These are phyloP conservation scores for Cutaneotrichosporon mucoides DNA, from an alignment of 1,284 basidiomycete genomes.

Conservation along the genomic window DNA sequence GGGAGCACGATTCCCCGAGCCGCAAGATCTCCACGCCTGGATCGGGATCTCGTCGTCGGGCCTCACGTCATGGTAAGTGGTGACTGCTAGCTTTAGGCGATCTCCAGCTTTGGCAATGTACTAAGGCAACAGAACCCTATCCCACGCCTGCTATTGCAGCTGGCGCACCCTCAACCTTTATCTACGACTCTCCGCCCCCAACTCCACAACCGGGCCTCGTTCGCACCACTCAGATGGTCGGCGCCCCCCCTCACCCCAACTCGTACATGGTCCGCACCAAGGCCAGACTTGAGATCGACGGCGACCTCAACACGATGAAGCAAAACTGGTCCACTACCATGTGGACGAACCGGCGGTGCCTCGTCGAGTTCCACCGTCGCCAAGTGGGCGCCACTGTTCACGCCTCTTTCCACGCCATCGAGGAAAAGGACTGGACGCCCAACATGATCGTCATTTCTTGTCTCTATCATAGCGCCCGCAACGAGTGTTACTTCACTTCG, in stretches of 20 bases:
- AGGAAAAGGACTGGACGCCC: constrained; percentile 49
- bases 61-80: not conserved
- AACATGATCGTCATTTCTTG: constrained; percentile 64
- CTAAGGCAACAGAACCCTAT: constrained; percentile 3
- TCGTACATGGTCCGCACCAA: constrained; percentile 28
- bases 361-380: constrained; percentile 55
- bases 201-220: constrained; percentile 40
- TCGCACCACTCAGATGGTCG: constrained; percentile 38
- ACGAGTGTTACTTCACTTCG: constrained; percentile 81
- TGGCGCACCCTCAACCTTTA: constrained; percentile 11
- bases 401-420: constrained; percentile 52
- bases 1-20: constrained; percentile 9
- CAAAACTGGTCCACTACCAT: constrained; percentile 50
- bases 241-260: constrained; percentile 22
- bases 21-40: constrained; percentile 2
- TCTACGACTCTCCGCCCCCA: constrained; percentile 16
- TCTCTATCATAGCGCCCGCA: constrained; percentile 76
- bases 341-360: constrained; percentile 51
- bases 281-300: constrained; percentile 47
- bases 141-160: constrained; percentile 3
- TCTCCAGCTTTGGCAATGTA: too few species aligned
- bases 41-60: not conserved
- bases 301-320: constrained; percentile 54
- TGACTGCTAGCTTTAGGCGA: too few species aligned
- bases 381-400: constrained; percentile 54